These are phyloP conservation scores for Aureobasidium sp. DNA, from an alignment of 2,329 filamentous ascomycete species.

Conservation along the genomic window DNA sequence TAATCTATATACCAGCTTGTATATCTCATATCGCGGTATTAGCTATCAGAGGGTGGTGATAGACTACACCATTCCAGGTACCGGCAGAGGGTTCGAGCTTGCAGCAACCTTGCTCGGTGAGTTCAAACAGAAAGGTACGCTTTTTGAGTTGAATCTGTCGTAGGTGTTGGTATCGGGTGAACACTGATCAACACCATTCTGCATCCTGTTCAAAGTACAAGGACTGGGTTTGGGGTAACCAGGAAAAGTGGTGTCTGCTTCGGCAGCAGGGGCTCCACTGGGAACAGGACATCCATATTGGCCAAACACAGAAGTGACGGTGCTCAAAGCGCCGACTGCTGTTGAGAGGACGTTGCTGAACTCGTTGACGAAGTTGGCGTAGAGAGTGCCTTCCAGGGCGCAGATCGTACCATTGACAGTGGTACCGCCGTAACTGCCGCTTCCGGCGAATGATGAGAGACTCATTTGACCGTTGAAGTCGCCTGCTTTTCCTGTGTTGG, in stretches of 20 bases:
- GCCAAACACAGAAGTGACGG: background rate
- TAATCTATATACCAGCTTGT: no score
- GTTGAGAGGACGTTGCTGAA: background rate
- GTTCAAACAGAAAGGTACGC: slow-evolving; percentile 3
- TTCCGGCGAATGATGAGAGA: background rate
- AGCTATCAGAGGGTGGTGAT: background rate
- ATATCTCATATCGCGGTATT: no score
- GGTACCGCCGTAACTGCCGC: background rate
- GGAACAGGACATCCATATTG: slow-evolving; percentile 1
- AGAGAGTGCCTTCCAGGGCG: background rate
- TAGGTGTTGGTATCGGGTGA: slow-evolving; percentile 2
- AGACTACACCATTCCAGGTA: background rate
- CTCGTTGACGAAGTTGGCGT: slow-evolving; percentile 4
- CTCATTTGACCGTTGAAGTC: background rate
- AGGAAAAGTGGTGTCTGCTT: background rate
- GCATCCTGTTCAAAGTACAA: slow-evolving; percentile 2
- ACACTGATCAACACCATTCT: slow-evolving; percentile 7
- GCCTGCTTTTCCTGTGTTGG: background rate
- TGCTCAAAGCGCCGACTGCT: background rate
- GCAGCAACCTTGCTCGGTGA: background rate
- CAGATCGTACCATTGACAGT: slow-evolving; percentile 5
- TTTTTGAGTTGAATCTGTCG: slow-evolving; percentile 2
- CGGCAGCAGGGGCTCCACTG: background rate
- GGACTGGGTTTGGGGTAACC: background rate
- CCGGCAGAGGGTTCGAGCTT: background rate